Conservation (phyloP, 495 filamentous ascomycete species). For the Podospora didyma region DNA sequence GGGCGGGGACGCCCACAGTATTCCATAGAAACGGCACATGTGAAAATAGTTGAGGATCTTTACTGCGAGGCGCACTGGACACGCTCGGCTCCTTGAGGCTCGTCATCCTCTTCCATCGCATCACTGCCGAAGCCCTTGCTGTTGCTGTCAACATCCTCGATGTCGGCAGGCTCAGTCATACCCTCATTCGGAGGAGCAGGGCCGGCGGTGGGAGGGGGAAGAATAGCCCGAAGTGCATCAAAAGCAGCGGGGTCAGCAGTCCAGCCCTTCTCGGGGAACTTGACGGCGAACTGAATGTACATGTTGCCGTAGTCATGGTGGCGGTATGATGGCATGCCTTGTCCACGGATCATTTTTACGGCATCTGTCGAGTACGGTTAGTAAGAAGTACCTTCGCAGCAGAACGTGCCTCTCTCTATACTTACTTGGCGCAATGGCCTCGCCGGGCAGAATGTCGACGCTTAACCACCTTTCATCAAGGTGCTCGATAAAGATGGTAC, state of each 20-base stretch:
- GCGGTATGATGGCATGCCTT: constrained; percentile 96
- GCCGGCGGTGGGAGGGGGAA: constrained; percentile 65
- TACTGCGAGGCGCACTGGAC: constrained; percentile 99
- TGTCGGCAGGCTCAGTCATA: constrained; percentile 78
- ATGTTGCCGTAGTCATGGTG: constrained; percentile 97
- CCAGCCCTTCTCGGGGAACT: constrained; percentile 76
- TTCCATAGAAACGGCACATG: background rate
- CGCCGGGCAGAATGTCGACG: constrained; percentile 84
- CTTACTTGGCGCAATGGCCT: constrained; percentile 91
- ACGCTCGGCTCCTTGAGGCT: constrained; percentile 71
- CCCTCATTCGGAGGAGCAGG: constrained; percentile 66
- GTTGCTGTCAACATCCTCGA: constrained; percentile 78
- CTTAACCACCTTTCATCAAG: constrained; percentile 95
- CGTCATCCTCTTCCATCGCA: constrained; percentile 78
- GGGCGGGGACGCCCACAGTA: background rate
- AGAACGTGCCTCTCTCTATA: constrained; percentile 12
- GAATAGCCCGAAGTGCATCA: constrained; percentile 69
- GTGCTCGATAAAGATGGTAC: constrained; percentile 86
- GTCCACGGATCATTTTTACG: constrained; percentile 91
- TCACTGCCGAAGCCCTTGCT: constrained; percentile 61
- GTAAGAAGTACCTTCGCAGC: background rate
- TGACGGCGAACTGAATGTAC: constrained; percentile 96
- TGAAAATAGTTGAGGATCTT: constrained; percentile 19
- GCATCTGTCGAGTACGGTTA: constrained; percentile 52
- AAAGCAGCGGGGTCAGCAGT: constrained; percentile 53